Evolutionary conservation across 225 moss, liverwort and hornwort species (phyloP).

Genomic region (Marchantia polymorpha): DNA sequence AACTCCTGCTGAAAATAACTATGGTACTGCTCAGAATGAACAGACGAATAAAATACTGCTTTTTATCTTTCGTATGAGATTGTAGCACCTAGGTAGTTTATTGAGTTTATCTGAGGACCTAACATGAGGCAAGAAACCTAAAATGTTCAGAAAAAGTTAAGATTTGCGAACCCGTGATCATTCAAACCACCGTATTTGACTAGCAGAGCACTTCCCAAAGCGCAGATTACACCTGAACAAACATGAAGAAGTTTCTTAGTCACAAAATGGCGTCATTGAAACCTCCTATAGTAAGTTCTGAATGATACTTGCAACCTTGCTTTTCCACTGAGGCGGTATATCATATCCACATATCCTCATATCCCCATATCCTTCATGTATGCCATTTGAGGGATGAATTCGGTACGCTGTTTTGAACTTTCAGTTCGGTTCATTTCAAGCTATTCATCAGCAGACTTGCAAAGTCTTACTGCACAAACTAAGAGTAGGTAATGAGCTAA

Average conservation of each 20-base stretch:
- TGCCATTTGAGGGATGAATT: too few species aligned
- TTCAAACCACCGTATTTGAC: slow-evolving; percentile 79
- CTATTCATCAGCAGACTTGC: background rate
- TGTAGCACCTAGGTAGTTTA: too few species aligned
- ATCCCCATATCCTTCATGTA: background rate
- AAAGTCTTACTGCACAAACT: background rate
- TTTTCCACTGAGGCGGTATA: background rate
- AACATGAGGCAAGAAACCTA: background rate
- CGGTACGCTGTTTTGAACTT: too few species aligned
- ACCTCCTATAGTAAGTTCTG: background rate
- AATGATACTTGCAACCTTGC: background rate
- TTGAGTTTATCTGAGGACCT: background rate
- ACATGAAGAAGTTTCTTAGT: background rate
- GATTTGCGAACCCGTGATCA: slow-evolving; percentile 53
- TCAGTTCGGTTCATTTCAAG: background rate
- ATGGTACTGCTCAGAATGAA: too few species aligned
- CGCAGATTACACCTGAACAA: slow-evolving; percentile 59
- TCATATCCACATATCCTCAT: background rate
- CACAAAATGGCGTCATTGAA: background rate
- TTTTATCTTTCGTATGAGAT: too few species aligned
- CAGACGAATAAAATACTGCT: too few species aligned
- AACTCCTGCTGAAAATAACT: background rate
- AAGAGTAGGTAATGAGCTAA: background rate
- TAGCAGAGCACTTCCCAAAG: slow-evolving; percentile 72
- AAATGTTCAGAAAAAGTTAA: background rate